Base-by-base conservation (phyloP, 257 asterid species). In the Marsdenia floribunda region DNA sequence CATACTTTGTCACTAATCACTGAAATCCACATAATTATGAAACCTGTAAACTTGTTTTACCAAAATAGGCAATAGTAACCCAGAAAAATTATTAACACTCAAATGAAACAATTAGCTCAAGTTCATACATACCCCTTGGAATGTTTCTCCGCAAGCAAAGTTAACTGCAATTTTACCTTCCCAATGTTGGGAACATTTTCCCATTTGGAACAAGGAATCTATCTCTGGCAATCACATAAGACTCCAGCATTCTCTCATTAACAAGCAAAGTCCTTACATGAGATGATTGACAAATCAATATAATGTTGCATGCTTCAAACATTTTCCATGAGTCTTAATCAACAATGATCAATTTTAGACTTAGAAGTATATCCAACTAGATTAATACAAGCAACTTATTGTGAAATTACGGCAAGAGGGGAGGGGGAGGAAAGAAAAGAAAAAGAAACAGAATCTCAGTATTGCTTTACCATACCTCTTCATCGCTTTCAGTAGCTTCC, bases 241-340 rank as follows among this genome's bases (percentile, higher is more conserved):
- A 86, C 84, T 95, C 99, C 53, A 95, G 86, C 99, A 95, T 95
- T 85, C 99, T 90, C 86, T 95, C 99, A 80, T 95, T 95, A 71
- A 95, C 87, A 57, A 95, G 93, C 85, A 95, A 86, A 71, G 99
- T 95, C 71, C 99, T 98, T 93, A 90, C 84, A 86, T 67, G 71
- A 80, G 74, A 73, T 72, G 71, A 78, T 15, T 1, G 13, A 33
- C 9, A 13, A 38, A 18, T 35, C n/a, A 64, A 35, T 35, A 1
- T 64, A 54, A 6, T 64, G 46, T 47, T 60, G 4, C 67, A 35
- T 2, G 15, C 14, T 35, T 24, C 47, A 35, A 64, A 61, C 40
- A 60, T 61, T 64, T 33, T 16, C 22, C 69, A 64, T 21, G 47
- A 64, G 9, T 18, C 69, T 16, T 14, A n/a, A 5, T 22, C 21